These are phyloP conservation scores for Elsinoe necatrix DNA, from an alignment of 2,329 filamentous ascomycete species.

Conservation along the genomic window DNA sequence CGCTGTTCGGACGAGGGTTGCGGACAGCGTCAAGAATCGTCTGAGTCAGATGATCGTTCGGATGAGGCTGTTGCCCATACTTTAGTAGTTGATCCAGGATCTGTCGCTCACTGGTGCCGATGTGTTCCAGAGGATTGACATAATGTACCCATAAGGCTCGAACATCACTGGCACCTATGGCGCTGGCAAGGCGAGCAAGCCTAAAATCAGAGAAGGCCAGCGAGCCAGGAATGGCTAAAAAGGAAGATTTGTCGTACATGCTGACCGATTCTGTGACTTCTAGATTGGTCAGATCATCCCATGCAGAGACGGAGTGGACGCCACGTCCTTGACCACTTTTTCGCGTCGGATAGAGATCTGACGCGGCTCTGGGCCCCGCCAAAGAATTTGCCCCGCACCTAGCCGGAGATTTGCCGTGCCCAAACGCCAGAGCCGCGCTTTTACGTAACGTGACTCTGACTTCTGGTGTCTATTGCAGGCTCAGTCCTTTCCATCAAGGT, in stretches of 20 bases:
- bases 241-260: slow-evolving; percentile 23
- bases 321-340: not conserved
- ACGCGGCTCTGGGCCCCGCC: slow-evolving; percentile 2
- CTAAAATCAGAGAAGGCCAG: slow-evolving; percentile 49
- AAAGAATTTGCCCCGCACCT: not conserved
- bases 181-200: slow-evolving; percentile 37
- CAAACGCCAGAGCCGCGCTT: not conserved
- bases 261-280: not conserved
- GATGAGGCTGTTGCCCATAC: slow-evolving; percentile 49
- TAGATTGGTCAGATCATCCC: not conserved
- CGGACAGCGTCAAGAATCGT: slow-evolving; percentile 39
- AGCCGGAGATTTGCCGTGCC: not conserved
- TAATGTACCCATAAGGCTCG: slow-evolving; percentile 46
- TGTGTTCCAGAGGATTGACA: slow-evolving; percentile 37
- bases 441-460: not conserved
- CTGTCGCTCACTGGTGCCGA: slow-evolving; percentile 39
- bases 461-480: not conserved
- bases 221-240: slow-evolving; percentile 42
- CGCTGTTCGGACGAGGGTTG: slow-evolving; percentile 42
- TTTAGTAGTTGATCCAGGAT: slow-evolving; percentile 52
- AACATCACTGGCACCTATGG: slow-evolving; percentile 39
- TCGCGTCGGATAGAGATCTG: not conserved
- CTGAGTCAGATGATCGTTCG: slow-evolving; percentile 36
- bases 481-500: not conserved
- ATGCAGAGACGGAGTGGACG: not conserved